Base-by-base conservation (phyloP, 306 rosid species). In the Amphicarpaea edgeworthii region DNA sequence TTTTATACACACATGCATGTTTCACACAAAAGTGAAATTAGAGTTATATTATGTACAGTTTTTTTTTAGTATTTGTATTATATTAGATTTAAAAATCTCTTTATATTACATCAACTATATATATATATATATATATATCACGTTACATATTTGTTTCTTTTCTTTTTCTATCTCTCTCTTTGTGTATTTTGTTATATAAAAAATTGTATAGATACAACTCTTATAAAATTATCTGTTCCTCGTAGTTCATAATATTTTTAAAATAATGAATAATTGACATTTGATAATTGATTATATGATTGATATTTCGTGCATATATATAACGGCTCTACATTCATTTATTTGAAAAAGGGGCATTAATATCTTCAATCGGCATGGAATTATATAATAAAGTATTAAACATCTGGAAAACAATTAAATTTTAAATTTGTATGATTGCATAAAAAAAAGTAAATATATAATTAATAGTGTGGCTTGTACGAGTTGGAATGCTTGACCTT, bases 401-500 rank as follows among this genome's bases (percentile, higher is more conserved):
- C 63, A 19, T 50, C 53, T 49, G 72, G 38, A 62, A 62, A 75
- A 51, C 12, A 45, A 46, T 19, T 30, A 49, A 70, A 41, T 28
- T 64, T 12, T 32, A 34, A 55, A 66, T 45, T 6, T 60, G 66
- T 23, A 73, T 81, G 45, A 40, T 60, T 40, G 51, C 42, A 47
- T 47, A 2, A 21, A 78, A 58, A 54, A 67, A 30, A 23, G 53
- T 40, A 5, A 63, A 63, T 15, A n/a, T n/a, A n/a, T n/a, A n/a
- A n/a, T n/a, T n/a, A n/a, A 32, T 24, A 19, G 63, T 76, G 81
- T 63, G 55, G 82, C 60, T 53, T 72, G 71, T 76, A 76, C 43
- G 45, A 77, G 76, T 82, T 75, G 75, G 74, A 75, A 60, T 72
- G 80, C 77, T 61, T 68, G 81, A 77, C 81, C 43, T 23, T 81